Base-by-base conservation (phyloP, 2,329 filamentous ascomycete species). In the Lecanicillium sp. region DNA sequence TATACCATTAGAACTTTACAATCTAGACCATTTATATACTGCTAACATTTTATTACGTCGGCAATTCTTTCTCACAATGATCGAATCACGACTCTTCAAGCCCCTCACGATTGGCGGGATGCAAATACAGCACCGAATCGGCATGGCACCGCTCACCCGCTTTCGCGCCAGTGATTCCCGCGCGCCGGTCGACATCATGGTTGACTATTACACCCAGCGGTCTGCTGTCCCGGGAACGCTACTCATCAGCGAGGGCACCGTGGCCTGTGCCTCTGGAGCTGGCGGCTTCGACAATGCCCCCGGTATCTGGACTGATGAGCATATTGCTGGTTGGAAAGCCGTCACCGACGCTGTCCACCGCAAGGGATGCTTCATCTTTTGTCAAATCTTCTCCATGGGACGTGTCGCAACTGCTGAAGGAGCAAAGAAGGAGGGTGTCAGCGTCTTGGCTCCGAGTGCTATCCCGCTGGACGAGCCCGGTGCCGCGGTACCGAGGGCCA, bases 371-470 rank as follows among this genome's bases (percentile, higher is more conserved):
- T 73, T 68, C 49, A 77, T 82, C 44, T 81, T 68, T 59, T 59
- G 68, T 17, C 81, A 84, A 53, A 62, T 84, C 1, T 82, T 77
- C 75, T 69, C 71, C 2, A 57, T 77, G 1, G 78, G 80, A 6
- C 70, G 80, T 2, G 65, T 66, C 5, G 38, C 42, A 6, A 17
- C 15, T 14, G 12, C 20, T 12, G 32, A 31, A 49, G 76, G 20
- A 25, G n/a, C 27, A 3, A 17, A 19, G 13, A 28, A 34, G 12
- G 32, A 31, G 11, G 29, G 30, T 15, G 18, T 14, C 12, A 27
- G 25, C 3, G 71, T 15, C 12, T 60, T 71, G 2, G 63, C 69
- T 29, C 71, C 71, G 3, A 66, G 74, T 6, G 57, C 60, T 1
- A 11, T 33, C 12, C 12, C 29, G 12, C 17, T 33, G 18, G 66